Evolutionary conservation across 2,329 filamentous ascomycete species (phyloP), one percentile per base, ranked within the genome.

Genomic region (Colletotrichum somersetense): DNA sequence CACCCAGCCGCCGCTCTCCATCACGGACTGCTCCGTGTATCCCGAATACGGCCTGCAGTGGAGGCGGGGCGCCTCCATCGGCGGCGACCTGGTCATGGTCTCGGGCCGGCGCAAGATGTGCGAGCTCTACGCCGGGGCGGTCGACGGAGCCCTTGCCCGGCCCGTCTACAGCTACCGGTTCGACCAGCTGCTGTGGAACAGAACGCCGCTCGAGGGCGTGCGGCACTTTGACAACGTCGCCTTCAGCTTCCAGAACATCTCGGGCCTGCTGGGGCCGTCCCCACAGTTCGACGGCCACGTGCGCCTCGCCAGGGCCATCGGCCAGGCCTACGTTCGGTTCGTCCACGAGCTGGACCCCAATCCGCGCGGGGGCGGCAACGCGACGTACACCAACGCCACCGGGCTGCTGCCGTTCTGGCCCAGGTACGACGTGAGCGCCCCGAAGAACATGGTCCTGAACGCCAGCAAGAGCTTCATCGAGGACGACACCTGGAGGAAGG

Each of bases 221-320:
- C 81, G 81, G 67, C 86, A 88, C 72, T 87, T 86, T 65, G 80
- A 81, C 74, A 87, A 87, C 61, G 85, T 86, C 0, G 84, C 84
- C 2, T 87, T 85, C 75, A 84, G 81, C 72, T 87, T 88, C 76
- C 84, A 87, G 75, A 87, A 87, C 67, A 85, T 86, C 57, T 82
- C 81, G 1, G 85, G 85, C 0, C 71, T 83, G 33, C 77, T 87
- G n/a, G 85, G 85, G 0, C 82, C 85, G 0, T 80, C 84, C 30
- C 85, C 85, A 0, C 72, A 80, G 62, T 84, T 81, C 42, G 82
- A 85, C 58, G 78, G 76, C 30, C 81, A 85, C 53, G 74, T 71
- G 14, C 71, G 71, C 52, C 73, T 84, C 16, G 81, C 83, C 7
- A 75, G 76, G 48, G 77, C 77, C 7, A 82, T 85, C 20, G 83